These are phyloP conservation scores for Stygiomarasmius scandens DNA, from an alignment of 1,284 basidiomycete genomes.

Conservation along the genomic window DNA sequence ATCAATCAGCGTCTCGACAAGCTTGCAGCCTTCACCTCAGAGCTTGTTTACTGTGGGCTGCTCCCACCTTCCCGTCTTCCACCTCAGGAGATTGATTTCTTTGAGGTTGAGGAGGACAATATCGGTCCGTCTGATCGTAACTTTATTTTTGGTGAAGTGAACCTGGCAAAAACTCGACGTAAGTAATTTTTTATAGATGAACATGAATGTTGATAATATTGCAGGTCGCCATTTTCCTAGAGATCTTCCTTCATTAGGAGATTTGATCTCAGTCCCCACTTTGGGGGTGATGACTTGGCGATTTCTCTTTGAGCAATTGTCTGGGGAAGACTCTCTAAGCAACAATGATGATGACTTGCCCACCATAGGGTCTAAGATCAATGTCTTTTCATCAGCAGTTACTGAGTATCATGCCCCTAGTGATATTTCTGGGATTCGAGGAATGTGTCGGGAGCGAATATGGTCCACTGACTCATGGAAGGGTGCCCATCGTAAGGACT, in stretches of 20 bases:
- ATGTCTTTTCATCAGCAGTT: conserved; percentile 29
- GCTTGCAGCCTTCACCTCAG: no score
- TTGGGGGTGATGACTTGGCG: conserved; percentile 6
- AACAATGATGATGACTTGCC: not conserved
- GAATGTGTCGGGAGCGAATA: conserved; percentile 29
- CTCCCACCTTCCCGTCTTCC: no score
- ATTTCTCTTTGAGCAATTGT: conserved; percentile 21
- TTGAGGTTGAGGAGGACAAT: no score
- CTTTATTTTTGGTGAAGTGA: no score
- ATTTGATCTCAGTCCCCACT: conserved; percentile 9
- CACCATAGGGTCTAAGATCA: conserved; percentile 10
- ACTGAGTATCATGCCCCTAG: conserved; percentile 33
- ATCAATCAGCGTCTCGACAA: no score
- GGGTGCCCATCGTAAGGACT: conserved; percentile 12
- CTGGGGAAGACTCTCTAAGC: conserved; percentile 1
- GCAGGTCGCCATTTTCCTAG: not conserved
- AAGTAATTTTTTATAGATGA: not conserved
- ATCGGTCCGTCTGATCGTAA: no score
- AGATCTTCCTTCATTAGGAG: not conserved
- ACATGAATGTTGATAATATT: not conserved
- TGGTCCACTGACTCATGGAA: conserved; percentile 21
- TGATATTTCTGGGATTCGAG: conserved; percentile 25
- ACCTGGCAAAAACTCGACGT: not conserved
- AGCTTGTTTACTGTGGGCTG: no score
- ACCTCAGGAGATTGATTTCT: no score